Evolutionary conservation across 192 early-diverging fungal species (phyloP).

Genomic region (Spizellomyces punctatus): DNA sequence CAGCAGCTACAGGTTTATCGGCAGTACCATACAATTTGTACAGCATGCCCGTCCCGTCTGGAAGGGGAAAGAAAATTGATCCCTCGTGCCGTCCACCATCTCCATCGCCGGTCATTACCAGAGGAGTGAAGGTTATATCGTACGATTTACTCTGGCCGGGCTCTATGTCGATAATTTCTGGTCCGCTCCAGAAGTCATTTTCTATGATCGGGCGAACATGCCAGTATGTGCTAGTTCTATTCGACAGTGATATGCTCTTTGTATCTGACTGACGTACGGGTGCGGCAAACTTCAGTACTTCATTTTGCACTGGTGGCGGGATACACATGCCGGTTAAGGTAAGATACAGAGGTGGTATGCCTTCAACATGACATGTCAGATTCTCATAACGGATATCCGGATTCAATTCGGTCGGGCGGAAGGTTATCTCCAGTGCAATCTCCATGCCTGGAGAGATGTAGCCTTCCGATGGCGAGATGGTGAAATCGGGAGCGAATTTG

Average conservation of each 20-base stretch:
- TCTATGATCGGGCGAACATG: slow-evolving; percentile 63
- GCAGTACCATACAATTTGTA: slow-evolving; percentile 61
- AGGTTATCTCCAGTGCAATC: slow-evolving; percentile 58
- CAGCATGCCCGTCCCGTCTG: slow-evolving; percentile 61
- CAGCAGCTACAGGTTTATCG: slow-evolving; percentile 55
- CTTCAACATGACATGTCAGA: slow-evolving; percentile 52
- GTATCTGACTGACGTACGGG: slow-evolving; percentile 57
- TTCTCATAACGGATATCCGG: slow-evolving; percentile 60
- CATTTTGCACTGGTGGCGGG: slow-evolving; percentile 55
- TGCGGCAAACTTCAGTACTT: slow-evolving; percentile 56
- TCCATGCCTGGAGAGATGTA: slow-evolving; percentile 70
- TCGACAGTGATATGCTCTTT: slow-evolving; percentile 53
- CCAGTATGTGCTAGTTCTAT: slow-evolving; percentile 52
- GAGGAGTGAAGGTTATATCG: slow-evolving; percentile 56
- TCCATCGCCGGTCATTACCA: slow-evolving; percentile 49
- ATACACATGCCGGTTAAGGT: slow-evolving; percentile 64
- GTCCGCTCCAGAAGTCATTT: slow-evolving; percentile 58
- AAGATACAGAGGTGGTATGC: slow-evolving; percentile 44
- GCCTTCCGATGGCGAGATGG: slow-evolving; percentile 60
- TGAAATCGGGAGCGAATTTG: slow-evolving; percentile 55
- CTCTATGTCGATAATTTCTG: slow-evolving; percentile 58
- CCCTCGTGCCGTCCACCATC: slow-evolving; percentile 63
- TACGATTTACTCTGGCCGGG: slow-evolving; percentile 57
- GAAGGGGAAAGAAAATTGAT: slow-evolving; percentile 63
- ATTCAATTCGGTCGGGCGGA: slow-evolving; percentile 59